A percentile compares a stretch with the other conserved stretches of the same genome.
Evolutionary conservation across 208 protist species (phyloP).

Genomic region (Leishmania martiniquensis): DNA sequence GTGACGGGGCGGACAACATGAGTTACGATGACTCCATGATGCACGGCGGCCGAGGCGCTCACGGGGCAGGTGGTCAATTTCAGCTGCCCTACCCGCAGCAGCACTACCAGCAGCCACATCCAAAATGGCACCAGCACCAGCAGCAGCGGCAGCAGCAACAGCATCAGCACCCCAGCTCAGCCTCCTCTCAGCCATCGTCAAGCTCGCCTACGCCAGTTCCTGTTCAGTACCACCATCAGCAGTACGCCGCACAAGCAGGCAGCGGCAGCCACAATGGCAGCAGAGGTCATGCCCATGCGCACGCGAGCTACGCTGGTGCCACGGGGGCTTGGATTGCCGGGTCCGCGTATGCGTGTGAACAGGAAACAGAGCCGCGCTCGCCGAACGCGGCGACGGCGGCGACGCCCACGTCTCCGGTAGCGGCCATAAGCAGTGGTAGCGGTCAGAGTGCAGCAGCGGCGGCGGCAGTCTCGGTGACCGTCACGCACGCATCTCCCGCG

Average conservation of each 20-base stretch:
- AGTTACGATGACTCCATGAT: slow-evolving; percentile 3
- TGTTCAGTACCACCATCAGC: neutral
- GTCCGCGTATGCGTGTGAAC: neutral
- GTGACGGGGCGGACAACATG: neutral
- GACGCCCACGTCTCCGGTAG: neutral
- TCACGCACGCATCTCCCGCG: neutral
- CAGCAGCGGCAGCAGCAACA: slow-evolving; percentile 7
- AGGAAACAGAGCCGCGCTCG: neutral
- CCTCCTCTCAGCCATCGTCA: slow-evolving; percentile 5
- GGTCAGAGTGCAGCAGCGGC: neutral
- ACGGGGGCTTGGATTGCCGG: neutral
- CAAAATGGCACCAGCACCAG: neutral
- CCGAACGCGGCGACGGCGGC: neutral
- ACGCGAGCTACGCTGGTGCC: neutral
- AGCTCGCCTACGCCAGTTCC: neutral
- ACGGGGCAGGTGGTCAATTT: slow-evolving; percentile 2
- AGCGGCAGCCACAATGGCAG: neutral
- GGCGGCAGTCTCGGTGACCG: neutral
- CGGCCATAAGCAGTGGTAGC: neutral
- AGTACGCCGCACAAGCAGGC: neutral
- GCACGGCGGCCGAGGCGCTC: slow-evolving; percentile 1
- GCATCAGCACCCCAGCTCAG: slow-evolving; percentile 3
- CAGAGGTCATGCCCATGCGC: neutral
- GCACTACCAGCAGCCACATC: neutral
- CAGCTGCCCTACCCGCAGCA: neutral